Evolutionary conservation across 2,329 filamentous ascomycete genomes (phyloP), one percentile per base, ranked within the genome.

Genomic region (Exophiala dermatitidis): DNA sequence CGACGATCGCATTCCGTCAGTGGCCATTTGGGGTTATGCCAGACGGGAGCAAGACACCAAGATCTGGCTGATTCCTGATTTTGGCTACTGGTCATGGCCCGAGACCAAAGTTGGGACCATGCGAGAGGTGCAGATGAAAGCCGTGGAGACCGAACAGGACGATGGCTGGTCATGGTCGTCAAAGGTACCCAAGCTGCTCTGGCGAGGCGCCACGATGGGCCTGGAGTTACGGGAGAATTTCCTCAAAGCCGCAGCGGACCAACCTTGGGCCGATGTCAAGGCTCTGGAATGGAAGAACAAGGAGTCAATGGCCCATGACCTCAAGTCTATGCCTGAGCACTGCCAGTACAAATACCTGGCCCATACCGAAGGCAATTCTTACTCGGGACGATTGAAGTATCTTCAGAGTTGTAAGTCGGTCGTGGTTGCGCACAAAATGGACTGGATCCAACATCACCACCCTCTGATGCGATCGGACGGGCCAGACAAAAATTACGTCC

Each of bases 321-420:
- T 76, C 6, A 59, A 78, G 1, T 69, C 71, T 1, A 77, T 79
- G 45, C 71, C 75, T 40, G 76, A 80, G 38, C 76, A 79, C 63
- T 80, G 77, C 62, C 69, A 70, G 29, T 80, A 79, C 61, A 76
- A 76, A 66, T 80, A 74, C 60, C 69, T 79, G 1, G 72, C 74
- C 1, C 76, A 80, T 52, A 76, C 75, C 1, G 77, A 79, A 63
- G 77, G 77, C 0, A 72, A 72, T 37, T 77, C 73, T 5, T 79
- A 77, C 65, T 79, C 77, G 2, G 77, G 76, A 1, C 72, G 75
- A 2, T 70, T 77, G 5, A 78, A 78, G 60, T 79, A 79, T 55
- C 67, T 79, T 0, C 72, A 78, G 50, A 75, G 76, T 54, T 80
- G 77, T 61, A 66, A 64, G 30, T 75, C 71, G 1, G 76, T 80